phyloP scores from a whole-genome alignment of 2,329 filamentous ascomycete species.

The Microdochium trichocladiopsis region DNA sequence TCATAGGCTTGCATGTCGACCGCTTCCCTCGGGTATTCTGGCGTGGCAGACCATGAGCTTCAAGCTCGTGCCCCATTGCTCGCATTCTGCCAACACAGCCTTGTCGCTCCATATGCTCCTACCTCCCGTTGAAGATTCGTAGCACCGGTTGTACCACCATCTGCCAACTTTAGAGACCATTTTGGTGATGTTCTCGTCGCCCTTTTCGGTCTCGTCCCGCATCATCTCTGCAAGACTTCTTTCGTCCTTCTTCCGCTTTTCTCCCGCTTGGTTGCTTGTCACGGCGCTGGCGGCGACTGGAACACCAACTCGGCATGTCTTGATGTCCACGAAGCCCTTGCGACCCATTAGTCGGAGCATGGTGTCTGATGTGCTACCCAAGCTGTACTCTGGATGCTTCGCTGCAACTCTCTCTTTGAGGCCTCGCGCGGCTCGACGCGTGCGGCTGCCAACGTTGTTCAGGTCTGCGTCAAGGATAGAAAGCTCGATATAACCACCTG shows the following conservation, averaged over 20 bases:
- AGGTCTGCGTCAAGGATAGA: slow-evolving; percentile 74
- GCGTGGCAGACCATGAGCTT: slow-evolving; percentile 89
- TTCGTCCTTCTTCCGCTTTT: slow-evolving; percentile 32
- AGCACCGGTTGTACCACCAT: slow-evolving; percentile 96
- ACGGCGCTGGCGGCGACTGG: slow-evolving; percentile 55
- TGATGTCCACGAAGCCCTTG: slow-evolving; percentile 64
- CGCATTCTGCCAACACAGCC: slow-evolving; percentile 72
- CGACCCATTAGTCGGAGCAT: slow-evolving; percentile 61
- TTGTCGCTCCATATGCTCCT: slow-evolving; percentile 74
- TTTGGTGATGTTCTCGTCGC: slow-evolving; percentile 81
- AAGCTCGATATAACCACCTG: slow-evolving; percentile 73
- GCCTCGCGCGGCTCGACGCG: slow-evolving; percentile 59
- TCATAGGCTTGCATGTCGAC: slow-evolving; percentile 41
- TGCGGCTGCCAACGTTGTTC: slow-evolving; percentile 71
- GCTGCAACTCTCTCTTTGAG: slow-evolving; percentile 66
- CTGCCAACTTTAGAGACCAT: slow-evolving; percentile 88
- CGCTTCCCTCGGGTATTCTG: slow-evolving; percentile 60
- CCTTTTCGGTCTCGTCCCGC: slow-evolving; percentile 58
- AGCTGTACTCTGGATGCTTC: slow-evolving; percentile 49
- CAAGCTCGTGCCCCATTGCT: slow-evolving; percentile 78
- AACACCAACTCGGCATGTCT: slow-evolving; percentile 70
- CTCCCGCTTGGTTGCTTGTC: slow-evolving; percentile 14
- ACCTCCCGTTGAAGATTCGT: slow-evolving; percentile 60
- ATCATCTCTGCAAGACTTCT: slow-evolving; percentile 65
- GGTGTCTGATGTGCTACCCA: slow-evolving; percentile 53